phyloP scores from a whole-genome alignment of 179 eudicot genomes.

The Carnegiea gigantea region DNA sequence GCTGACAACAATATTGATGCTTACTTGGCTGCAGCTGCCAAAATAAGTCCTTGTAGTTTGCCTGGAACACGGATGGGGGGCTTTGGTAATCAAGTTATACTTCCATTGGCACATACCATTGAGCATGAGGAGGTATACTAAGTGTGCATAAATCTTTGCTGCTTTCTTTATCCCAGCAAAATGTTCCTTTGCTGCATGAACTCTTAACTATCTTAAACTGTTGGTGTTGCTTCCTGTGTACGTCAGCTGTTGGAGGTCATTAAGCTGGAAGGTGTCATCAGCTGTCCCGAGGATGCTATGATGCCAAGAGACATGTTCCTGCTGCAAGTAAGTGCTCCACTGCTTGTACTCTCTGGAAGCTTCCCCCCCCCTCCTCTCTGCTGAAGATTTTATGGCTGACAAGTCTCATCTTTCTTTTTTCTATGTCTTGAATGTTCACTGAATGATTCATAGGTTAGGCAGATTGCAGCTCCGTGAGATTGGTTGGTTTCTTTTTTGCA shows the following conservation, averaged over 20 bases:
- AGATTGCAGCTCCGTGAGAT: too few relatives aligned
- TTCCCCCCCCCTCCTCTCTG: not conserved
- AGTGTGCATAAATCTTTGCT: not conserved
- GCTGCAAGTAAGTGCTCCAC: slow-evolving; percentile 61
- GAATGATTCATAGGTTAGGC: not conserved
- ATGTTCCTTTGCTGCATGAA: not conserved
- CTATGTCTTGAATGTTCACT: not conserved
- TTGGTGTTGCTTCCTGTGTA: not conserved
- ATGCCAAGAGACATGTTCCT: slow-evolving; percentile 83
- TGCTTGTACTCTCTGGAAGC: not conserved
- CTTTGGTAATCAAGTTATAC: slow-evolving; percentile 82
- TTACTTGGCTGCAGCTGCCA: slow-evolving; percentile 77
- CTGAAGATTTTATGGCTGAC: not conserved
- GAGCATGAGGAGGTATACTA: slow-evolving; percentile 84
- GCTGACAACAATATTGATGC: slow-evolving; percentile 84
- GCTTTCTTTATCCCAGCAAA: not conserved
- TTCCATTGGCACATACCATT: slow-evolving; percentile 87
- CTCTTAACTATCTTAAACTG: not conserved
- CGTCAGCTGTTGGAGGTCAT: slow-evolving; percentile 77
- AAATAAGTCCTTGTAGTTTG: slow-evolving; percentile 71
- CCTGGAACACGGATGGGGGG: slow-evolving; percentile 66
- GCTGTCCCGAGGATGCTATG: slow-evolving; percentile 71
- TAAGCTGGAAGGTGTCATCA: slow-evolving; percentile 73
- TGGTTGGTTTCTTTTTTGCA: too few relatives aligned
- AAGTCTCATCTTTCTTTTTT: not conserved